Evolutionary conservation across 1,284 basidiomycete species (phyloP), one percentile per base, ranked within the genome.

Genomic region (Trichosporon sp.): DNA sequence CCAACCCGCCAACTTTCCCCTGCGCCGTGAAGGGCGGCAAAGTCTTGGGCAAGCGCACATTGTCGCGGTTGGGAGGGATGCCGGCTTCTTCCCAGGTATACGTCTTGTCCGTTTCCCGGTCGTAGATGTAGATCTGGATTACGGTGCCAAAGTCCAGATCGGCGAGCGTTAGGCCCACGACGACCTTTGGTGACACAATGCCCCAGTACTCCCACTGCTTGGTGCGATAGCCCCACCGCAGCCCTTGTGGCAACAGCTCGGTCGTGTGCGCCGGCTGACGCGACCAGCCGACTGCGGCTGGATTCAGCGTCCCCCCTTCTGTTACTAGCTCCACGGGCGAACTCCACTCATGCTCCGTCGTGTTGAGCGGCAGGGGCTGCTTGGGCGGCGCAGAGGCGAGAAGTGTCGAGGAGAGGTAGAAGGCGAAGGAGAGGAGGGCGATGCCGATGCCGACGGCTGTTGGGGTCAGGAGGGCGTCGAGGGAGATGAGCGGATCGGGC

Each of bases 291-390:
- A 25, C 59, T 4, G 59, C 59, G 16, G 16, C 13, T 14, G 19
- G 49, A 16, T 27, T n/a, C 6, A 54, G 49, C 49, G 27, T 89
- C 89, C 74, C 49, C 6, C 27, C 82, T 90, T 25, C 84, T 87
- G 66, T 65, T 23, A 36, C 66, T 9, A 60, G n/a, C 63, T 57
- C 44, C 62, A 68, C 32, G 58, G 64, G 21, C 25, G 60, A 37
- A 58, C 63, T 40, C n/a, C n/a, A n/a, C n/a, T n/a, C n/a, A 64
- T 19, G 11, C 66, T 49, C 64, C 44, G 56, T 52, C 69, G 40
- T 44, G 40, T 44, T 65, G 49, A 29, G 49, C 25, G 40, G 40
- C 49, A 54, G 29, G 16, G 9, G 16, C 25, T n/a, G 49, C 14
- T 54, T 29, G 49, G 5, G 1, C 4, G 2, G 11, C 2, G 46